Base-by-base conservation (phyloP, 768 basidiomycete genomes). In the Leccinum incarnatum region DNA sequence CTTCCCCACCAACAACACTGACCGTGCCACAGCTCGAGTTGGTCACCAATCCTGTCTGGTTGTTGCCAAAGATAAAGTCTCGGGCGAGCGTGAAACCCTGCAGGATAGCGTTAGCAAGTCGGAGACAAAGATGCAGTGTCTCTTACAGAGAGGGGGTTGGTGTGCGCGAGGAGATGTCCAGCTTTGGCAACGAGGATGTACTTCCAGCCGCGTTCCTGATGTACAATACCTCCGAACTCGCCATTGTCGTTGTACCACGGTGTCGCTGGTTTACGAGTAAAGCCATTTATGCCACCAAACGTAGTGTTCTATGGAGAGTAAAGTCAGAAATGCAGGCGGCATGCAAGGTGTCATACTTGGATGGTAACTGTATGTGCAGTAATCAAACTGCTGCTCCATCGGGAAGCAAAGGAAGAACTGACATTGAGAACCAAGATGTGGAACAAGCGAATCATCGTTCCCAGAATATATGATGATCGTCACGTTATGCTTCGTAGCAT, bases 271-370 rank as follows among this genome's bases (percentile, higher is more conserved):
- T 77, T 81, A 46, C 82, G 77, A 0, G 86, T 83, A 69, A 91
- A 91, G 2, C 89, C 89, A 71, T 86, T 86, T 42, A 85, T 84
- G 8, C 88, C 88, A 27, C 88, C 87, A 65, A 90, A 91, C 1
- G 88, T 90, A n/a, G 87, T 88, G 65, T 91, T 91, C 85, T 89
- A 59, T 0, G 56, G 12, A 2, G 25, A 1, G 29, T n/a, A 27
- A 9, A 9, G 2, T 7, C 23, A 19, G 25, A 23, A 34, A 27
- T 15, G 17, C 8, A 30, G 23, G 25, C 29, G 57, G 32, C 27
- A 27, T 2, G 27, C 1, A 27, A 27, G 27, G 7, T 27, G 27
- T 27, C 27, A 27, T 27, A 27, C 27, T 27, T 27, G 27, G 27
- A 27, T 27, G 0, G 0, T 0, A 27, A 27, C 27, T 27, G 27